These are phyloP conservation scores for Aphanocladium album DNA, from an alignment of 2,329 filamentous ascomycete species.

Conservation along the genomic window DNA sequence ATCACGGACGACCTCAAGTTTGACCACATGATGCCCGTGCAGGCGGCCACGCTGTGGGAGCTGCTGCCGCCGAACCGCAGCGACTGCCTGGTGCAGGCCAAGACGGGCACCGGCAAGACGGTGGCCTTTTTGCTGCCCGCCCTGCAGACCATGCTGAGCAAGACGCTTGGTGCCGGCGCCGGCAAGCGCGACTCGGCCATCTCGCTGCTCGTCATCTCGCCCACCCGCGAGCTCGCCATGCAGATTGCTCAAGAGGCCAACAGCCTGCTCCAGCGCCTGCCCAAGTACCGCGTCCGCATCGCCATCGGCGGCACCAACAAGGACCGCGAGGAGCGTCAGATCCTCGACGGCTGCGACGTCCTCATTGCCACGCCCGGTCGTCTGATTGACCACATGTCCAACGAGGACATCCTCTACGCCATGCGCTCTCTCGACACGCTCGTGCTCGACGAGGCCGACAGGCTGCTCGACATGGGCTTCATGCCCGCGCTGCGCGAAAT, in stretches of 20 bases:
- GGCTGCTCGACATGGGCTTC: constrained; percentile 80
- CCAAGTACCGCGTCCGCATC: constrained; percentile 69
- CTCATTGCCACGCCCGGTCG: constrained; percentile 78
- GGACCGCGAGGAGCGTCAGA: constrained; percentile 63
- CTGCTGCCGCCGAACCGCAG: constrained; percentile 40
- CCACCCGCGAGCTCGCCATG: constrained; percentile 64
- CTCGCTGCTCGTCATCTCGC: constrained; percentile 61
- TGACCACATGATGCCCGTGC: constrained; percentile 50
- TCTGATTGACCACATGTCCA: constrained; percentile 71
- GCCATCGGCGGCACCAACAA: constrained; percentile 79
- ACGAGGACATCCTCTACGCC: constrained; percentile 62
- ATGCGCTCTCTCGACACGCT: constrained; percentile 68
- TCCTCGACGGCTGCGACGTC: constrained; percentile 69
- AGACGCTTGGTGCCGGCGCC: constrained; percentile 23
- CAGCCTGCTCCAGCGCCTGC: constrained; percentile 65
- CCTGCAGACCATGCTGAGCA: constrained; percentile 66
- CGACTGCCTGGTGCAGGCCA: constrained; percentile 70
- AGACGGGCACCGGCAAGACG: constrained; percentile 84
- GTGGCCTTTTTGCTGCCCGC: constrained; percentile 78
- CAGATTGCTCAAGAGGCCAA: constrained; percentile 68
- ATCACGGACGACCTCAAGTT: constrained; percentile 46
- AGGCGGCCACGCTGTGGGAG: constrained; percentile 45
- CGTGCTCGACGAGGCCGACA: constrained; percentile 78
- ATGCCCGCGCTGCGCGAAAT: constrained; percentile 75
- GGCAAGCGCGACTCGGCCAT: constrained; percentile 35